A percentile compares a stretch with the other conserved stretches of the same genome.
phyloP scores from a whole-genome alignment of 2,329 filamentous ascomycete species.

The Scedosporium minutisporum region DNA sequence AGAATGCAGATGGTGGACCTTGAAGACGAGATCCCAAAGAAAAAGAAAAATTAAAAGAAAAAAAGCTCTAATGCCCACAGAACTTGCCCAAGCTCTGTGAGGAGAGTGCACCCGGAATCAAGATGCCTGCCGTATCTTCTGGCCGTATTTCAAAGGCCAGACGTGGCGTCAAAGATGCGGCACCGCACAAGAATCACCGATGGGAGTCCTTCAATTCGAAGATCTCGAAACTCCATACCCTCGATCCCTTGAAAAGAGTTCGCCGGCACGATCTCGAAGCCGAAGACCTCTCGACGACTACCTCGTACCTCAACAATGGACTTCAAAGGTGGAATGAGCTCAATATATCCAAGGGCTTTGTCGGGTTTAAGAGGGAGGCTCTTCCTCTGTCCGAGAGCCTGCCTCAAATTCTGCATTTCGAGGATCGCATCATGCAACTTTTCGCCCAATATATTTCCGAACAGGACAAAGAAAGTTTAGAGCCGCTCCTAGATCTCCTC shows the following conservation, averaged over 20 bases:
- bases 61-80: not conserved
- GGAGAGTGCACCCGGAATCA: conserved; percentile 20
- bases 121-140: conserved; percentile 52
- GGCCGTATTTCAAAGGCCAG: conserved; percentile 60
- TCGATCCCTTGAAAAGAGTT: conserved; percentile 86
- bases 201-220: conserved; percentile 89
- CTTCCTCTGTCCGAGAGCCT: conserved; percentile 78
- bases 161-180: conserved; percentile 56
- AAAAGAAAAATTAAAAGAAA: not conserved
- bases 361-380: conserved; percentile 65
- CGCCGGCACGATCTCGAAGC: conserved; percentile 75
- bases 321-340: conserved; percentile 85
- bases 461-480: conserved; percentile 69
- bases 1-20: not conserved
- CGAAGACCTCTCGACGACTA: conserved; percentile 63
- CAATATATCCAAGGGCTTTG: conserved; percentile 77
- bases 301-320: conserved; percentile 79
- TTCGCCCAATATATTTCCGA: conserved; percentile 68
- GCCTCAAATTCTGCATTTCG: conserved; percentile 83
- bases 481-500: conserved; percentile 79
- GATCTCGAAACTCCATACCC: conserved; percentile 75
- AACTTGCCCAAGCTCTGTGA: not conserved
- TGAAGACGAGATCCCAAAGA: not conserved
- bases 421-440: conserved; percentile 71
- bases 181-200: conserved; percentile 71